Evolutionary conservation across 208 protist species (phyloP).

Genomic region (Crithidia mellificae): DNA sequence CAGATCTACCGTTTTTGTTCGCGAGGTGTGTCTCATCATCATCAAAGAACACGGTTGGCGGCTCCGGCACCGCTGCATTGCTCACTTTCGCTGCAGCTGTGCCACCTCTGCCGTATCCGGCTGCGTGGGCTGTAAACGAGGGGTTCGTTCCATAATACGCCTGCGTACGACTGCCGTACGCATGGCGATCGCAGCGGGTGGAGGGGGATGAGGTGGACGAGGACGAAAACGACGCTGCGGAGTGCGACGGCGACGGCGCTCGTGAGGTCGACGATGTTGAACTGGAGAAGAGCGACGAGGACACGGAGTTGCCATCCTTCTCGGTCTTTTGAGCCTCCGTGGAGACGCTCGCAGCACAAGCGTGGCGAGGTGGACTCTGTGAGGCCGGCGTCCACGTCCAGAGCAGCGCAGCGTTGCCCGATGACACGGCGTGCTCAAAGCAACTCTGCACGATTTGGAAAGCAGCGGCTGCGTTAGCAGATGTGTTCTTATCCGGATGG

Average conservation of each 20-base stretch:
- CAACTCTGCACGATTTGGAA: constrained; percentile 64
- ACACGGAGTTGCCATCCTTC: too few species aligned
- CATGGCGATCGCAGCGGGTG: too few species aligned
- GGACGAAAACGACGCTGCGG: constrained; percentile 1
- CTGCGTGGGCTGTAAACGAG: too few species aligned
- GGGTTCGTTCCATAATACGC: too few species aligned
- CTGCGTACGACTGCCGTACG: too few species aligned
- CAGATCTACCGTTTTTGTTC: too few species aligned
- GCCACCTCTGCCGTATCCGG: too few species aligned
- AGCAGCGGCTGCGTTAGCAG: constrained; percentile 39
- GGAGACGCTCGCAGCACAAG: too few species aligned
- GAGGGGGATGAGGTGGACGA: too few species aligned
- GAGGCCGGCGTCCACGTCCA: constrained; percentile 1
- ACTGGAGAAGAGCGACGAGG: constrained; percentile 13
- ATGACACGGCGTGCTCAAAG: constrained; percentile 37
- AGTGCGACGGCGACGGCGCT: neutral
- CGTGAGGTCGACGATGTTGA: constrained; percentile 4
- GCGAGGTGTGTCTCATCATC: neutral
- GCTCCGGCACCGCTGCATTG: constrained; percentile 14
- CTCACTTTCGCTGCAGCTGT: too few species aligned
- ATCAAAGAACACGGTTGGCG: constrained; percentile 19
- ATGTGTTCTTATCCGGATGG: constrained; percentile 86
- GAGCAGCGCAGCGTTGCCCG: neutral
- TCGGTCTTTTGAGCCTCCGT: too few species aligned
- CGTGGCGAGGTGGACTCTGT: neutral